phyloP scores from a whole-genome alignment of 108 stramenopile genomes.

The Discostella stelligeroides region DNA sequence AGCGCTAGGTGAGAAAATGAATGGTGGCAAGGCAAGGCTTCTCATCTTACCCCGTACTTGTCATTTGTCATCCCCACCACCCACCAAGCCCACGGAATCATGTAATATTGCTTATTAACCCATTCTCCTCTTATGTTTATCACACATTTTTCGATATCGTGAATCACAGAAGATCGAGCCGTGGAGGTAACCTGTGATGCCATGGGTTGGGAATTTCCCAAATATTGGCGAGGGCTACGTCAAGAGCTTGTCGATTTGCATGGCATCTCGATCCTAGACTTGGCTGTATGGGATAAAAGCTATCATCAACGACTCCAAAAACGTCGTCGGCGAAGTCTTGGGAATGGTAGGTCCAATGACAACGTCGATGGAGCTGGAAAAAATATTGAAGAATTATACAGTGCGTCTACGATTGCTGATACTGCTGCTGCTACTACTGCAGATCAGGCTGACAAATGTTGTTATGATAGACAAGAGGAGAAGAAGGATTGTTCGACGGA shows the following conservation, averaged over 20 bases:
- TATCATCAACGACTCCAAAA: neutral
- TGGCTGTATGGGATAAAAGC: conserved; percentile 1
- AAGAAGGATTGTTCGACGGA: conserved; percentile 15
- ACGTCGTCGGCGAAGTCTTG: neutral
- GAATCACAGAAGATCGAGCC: conserved; percentile 4
- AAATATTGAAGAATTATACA: neutral
- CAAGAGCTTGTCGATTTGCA: neutral
- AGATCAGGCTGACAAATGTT: neutral
- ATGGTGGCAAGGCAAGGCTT: neutral
- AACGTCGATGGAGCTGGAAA: neutral
- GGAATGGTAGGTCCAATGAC: neutral
- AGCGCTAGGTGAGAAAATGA: conserved; percentile 3
- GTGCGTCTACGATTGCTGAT: neutral
- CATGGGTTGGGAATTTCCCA: conserved; percentile 1
- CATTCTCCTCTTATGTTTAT: neutral
- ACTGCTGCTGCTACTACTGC: neutral
- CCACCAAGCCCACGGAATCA: neutral
- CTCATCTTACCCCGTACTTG: neutral
- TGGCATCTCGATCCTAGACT: neutral
- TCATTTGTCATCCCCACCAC: neutral
- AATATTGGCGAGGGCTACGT: neutral
- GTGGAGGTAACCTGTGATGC: conserved; percentile 9
- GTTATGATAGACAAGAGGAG: conserved; percentile 7
- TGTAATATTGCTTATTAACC: neutral
- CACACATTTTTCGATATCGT: neutral